Conservation (phyloP, 257 asterid species). For the Sherardia arvensis region DNA sequence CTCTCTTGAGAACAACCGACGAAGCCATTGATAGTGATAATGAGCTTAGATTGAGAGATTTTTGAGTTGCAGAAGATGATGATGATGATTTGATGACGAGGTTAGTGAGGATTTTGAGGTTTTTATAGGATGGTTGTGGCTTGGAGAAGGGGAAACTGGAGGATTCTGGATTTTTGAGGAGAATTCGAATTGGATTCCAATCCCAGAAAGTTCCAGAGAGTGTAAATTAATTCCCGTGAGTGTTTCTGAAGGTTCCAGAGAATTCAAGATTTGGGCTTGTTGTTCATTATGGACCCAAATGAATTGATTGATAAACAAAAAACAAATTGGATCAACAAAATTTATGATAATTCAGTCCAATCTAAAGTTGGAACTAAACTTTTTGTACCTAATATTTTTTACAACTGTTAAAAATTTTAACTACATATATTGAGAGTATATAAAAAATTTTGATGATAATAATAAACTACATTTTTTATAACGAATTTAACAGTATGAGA, state of each 20-base stretch:
- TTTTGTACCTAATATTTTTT: no score
- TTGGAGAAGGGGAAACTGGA: slow-evolving; percentile 21
- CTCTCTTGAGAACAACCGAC: slow-evolving; percentile 23
- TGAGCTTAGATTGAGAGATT: neutral
- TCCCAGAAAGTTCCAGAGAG: slow-evolving; percentile 13
- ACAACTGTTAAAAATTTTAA: no score
- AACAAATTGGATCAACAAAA: no score
- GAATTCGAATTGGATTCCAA: neutral
- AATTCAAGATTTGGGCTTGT: neutral
- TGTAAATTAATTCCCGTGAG: neutral
- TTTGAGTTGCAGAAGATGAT: neutral
- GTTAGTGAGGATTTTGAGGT: neutral
- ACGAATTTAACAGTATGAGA: no score
- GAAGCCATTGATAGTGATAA: slow-evolving; percentile 22
- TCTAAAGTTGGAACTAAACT: no score
- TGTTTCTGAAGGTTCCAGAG: neutral
- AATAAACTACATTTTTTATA: no score
- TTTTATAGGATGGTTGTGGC: slow-evolving; percentile 7
- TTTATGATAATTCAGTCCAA: no score
- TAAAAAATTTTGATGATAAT: no score
- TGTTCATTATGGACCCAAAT: neutral
- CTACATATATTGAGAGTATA: no score
- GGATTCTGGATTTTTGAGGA: slow-evolving; percentile 12
- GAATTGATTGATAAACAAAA: no score
- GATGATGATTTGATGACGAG: neutral